Percentiles rank a stretch among this genome's conserved stretches.
phyloP scores from a whole-genome alignment of 2,329 filamentous ascomycete genomes.

The Fusarium sp. region DNA sequence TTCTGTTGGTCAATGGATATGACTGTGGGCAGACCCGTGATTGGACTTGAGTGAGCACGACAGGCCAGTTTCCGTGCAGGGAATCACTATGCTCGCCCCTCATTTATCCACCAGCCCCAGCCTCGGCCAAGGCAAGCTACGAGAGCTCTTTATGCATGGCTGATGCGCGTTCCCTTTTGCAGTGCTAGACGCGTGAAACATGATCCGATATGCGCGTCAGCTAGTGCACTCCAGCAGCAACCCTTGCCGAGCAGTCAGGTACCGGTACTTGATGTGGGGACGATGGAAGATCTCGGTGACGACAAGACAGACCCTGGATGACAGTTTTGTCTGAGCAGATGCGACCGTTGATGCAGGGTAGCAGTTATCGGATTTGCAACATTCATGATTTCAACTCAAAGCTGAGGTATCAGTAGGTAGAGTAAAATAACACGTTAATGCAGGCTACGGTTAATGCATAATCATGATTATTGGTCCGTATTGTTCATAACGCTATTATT shows the following conservation, averaged over 20 bases:
- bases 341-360: constrained; percentile 33
- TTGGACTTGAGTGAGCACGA: constrained; percentile 35
- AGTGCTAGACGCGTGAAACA: constrained; percentile 47
- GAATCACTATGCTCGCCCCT: constrained; percentile 30
- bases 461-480: too few relatives aligned
- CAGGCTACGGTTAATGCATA: too few relatives aligned
- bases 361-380: neutral
- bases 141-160: constrained; percentile 39
- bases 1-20: constrained; percentile 44
- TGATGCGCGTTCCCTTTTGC: constrained; percentile 47
- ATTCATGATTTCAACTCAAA: neutral
- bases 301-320: constrained; percentile 12
- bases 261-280: constrained; percentile 44
- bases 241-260: constrained; percentile 41
- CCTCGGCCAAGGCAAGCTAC: constrained; percentile 9
- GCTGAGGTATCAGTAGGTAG: neutral
- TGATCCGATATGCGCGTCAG: constrained; percentile 49
- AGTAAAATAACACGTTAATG: neutral
- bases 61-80: constrained; percentile 1
- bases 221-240: constrained; percentile 45
- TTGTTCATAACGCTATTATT: too few relatives aligned
- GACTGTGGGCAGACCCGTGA: constrained; percentile 42
- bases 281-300: constrained; percentile 43
- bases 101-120: constrained; percentile 5
- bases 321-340: constrained; percentile 38